Evolutionary conservation across 495 filamentous ascomycete genomes (phyloP), one percentile per base, ranked within the genome.

Genomic region (Aspergillus haitiensis): DNA sequence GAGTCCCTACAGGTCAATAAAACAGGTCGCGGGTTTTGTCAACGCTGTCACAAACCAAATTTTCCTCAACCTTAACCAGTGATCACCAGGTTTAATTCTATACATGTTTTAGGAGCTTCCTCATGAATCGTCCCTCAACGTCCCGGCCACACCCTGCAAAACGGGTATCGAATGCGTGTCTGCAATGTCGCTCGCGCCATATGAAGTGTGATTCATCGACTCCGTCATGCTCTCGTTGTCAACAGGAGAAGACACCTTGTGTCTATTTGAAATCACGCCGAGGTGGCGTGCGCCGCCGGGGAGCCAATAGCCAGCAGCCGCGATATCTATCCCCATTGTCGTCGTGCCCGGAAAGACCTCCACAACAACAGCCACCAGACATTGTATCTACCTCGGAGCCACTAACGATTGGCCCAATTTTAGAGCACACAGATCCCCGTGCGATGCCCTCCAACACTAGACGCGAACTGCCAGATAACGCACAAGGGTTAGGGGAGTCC

Each of bases 401-500:
- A 47, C n/a, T 18, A 9, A 7, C 15, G 15, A n/a, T 47, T 1
- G 44, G 27, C 4, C n/a, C 5, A 16, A 47, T 47, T 7, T 18
- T 9, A 7, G 44, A 47, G 44, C 16, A 9, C 15, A 16, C 44
- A 18, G 9, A 47, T 3, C n/a, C 44, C 44, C n/a, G 15, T 1
- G 7, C 15, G 9, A 18, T 47, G 3, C 44, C 44, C 1, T 21
- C 10, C n/a, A 7, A 47, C 9, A 9, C 44, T 21, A 21, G 44
- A 16, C 6, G 1, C 5, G 44, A 47, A 7, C n/a, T 9, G 6
- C 32, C 33, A 12, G 33, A n/a, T 1, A 18, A 27, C 16, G 18
- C 9, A 4, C 35, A 31, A 7, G 16, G 35, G 77, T 85, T 59
- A 75, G 79, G 50, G 71, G 81, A 69, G 55, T 60, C 67, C 10